Evolutionary conservation across 371 early-diverging fungal species (phyloP).

Genomic region (Apophysomyces trapeziformis): DNA sequence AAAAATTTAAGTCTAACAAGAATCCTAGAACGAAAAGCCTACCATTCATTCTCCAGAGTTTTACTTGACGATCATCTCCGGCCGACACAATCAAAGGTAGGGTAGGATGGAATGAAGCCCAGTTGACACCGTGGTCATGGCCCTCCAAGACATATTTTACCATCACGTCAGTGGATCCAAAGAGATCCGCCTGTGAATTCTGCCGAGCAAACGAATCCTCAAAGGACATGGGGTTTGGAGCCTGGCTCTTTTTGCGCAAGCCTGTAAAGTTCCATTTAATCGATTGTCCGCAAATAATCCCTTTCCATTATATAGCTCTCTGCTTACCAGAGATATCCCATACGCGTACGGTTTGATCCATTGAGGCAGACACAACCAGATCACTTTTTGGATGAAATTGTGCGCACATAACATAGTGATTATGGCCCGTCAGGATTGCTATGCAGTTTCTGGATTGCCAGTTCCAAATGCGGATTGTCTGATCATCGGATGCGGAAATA

Average conservation of each 20-base stretch:
- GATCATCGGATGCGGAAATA: conserved; percentile 97
- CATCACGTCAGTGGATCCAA: conserved; percentile 93
- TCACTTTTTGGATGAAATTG: conserved; percentile 98
- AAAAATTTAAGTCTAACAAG: not conserved
- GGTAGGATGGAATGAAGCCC: conserved; percentile 95
- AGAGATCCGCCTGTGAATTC: conserved; percentile 82
- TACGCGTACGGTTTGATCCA: conserved; percentile 98
- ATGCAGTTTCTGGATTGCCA: conserved; percentile 99
- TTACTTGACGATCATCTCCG: conserved; percentile 98
- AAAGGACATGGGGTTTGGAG: conserved; percentile 60
- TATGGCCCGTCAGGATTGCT: conserved; percentile 97
- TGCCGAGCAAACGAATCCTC: conserved; percentile 62
- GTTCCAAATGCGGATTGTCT: conserved; percentile 99
- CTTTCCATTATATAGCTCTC: not conserved
- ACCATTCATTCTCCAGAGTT: conserved; percentile 98
- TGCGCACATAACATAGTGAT: conserved; percentile 99
- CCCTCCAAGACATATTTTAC: conserved; percentile 99
- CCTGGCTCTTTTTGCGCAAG: conserved; percentile 81
- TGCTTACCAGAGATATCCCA: conserved; percentile 96
- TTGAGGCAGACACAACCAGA: conserved; percentile 93
- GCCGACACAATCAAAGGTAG: conserved; percentile 94
- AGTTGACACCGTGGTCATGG: conserved; percentile 99
- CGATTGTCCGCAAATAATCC: not conserved
- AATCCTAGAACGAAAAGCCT: conserved; percentile 10
- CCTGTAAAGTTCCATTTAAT: conserved; percentile 46